Evolutionary conservation across 2,329 filamentous ascomycete genomes (phyloP).

Genomic region (Penicillium nordicum): DNA sequence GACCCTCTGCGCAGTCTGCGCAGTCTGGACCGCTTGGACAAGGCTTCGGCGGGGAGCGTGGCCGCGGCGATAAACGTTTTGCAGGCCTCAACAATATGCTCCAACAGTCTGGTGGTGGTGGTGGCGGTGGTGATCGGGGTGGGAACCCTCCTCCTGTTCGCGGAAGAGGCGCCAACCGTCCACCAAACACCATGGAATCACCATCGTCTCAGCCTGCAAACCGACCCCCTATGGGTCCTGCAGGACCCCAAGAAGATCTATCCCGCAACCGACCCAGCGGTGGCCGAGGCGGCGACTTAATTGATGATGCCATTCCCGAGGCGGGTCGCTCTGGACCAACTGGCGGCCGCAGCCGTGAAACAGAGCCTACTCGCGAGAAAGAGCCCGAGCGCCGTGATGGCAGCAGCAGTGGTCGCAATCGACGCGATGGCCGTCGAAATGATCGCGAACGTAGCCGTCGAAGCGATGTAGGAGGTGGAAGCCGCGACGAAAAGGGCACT

Average conservation of each 20-base stretch:
- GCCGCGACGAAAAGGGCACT: constrained; percentile 23
- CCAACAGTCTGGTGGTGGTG: constrained; percentile 40
- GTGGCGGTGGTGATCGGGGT: constrained; percentile 30
- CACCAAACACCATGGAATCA: constrained; percentile 29
- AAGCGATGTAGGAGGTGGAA: constrained; percentile 26
- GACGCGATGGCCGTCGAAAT: constrained; percentile 36
- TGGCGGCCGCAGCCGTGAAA: constrained; percentile 20
- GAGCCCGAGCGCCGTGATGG: constrained; percentile 32
- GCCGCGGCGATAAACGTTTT: constrained; percentile 47
- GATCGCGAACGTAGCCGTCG: constrained; percentile 37
- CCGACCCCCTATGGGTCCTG: constrained; percentile 32
- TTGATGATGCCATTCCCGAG: constrained; percentile 36
- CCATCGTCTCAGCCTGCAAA: constrained; percentile 31
- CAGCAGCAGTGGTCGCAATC: constrained; percentile 22
- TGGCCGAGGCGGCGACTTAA: constrained; percentile 29
- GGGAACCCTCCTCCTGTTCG: constrained; percentile 37
- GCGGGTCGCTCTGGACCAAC: constrained; percentile 30
- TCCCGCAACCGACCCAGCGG: constrained; percentile 29
- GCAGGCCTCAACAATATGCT: constrained; percentile 47
- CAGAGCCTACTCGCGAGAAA: constrained; percentile 30
- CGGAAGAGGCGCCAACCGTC: constrained; percentile 40
- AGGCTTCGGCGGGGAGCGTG: constrained; percentile 37
- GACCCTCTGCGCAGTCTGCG: constrained; percentile 37
- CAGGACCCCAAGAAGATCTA: constrained; percentile 29
- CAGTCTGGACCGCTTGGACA: constrained; percentile 35